Evolutionary conservation across 768 basidiomycete species (phyloP).

Genomic region (Lentinus tigrinus): DNA sequence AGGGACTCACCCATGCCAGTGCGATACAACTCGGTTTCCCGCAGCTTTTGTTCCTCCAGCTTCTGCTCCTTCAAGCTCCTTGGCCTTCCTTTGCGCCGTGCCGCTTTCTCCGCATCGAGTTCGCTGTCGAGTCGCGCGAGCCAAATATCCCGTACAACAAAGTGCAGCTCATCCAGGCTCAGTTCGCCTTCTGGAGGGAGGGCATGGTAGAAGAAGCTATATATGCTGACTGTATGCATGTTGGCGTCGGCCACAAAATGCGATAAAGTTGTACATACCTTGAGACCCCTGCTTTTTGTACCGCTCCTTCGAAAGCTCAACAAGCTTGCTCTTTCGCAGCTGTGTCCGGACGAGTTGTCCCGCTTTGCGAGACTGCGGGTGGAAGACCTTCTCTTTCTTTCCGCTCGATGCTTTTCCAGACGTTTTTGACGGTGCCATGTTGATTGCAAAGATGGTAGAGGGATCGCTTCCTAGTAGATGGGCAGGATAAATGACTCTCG

Average conservation of each 20-base stretch:
- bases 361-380: constrained; percentile 83
- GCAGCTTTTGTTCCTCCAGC: constrained; percentile 67
- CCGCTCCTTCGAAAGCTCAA: constrained; percentile 53
- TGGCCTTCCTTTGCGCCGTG: constrained; percentile 71
- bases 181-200: constrained; percentile 59
- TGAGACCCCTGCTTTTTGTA: constrained; percentile 53
- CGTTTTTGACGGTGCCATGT: constrained; percentile 34
- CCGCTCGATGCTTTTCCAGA: constrained; percentile 25
- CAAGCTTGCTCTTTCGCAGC: constrained; percentile 67
- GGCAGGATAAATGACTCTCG: too few species aligned
- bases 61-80: constrained; percentile 67
- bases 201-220: constrained; percentile 74
- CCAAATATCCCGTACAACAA: constrained; percentile 66
- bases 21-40: constrained; percentile 71
- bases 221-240: constrained; percentile 56
- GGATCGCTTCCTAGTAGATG: too few species aligned
- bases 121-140: constrained; percentile 68
- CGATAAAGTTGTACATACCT: constrained; percentile 37
- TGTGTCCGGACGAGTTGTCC: constrained; percentile 67
- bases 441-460: too few species aligned
- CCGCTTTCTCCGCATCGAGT: constrained; percentile 56
- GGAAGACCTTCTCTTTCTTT: constrained; percentile 79
- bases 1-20: constrained; percentile 71
- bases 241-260: neutral
- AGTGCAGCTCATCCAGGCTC: constrained; percentile 64